A percentile compares a stretch with the other conserved stretches of the same genome.
Evolutionary conservation across 2,329 filamentous ascomycete species (phyloP).

Genomic region (Paecilomyces sp.): DNA sequence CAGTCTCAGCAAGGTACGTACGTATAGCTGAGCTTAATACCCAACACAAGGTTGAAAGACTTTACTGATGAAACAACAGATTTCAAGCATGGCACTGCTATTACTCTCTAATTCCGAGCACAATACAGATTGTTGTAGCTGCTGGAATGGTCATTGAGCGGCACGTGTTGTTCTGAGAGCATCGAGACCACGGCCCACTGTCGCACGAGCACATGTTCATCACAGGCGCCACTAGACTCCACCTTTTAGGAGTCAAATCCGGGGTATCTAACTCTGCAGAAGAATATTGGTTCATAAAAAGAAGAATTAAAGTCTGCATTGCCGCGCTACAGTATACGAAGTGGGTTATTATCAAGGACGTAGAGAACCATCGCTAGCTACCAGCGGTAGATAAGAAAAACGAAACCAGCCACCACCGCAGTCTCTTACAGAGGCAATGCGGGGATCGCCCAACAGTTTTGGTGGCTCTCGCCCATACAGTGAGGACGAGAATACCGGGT

Average conservation of each 20-base stretch:
- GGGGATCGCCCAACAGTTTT: constrained; percentile 14
- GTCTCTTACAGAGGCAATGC: constrained; percentile 4
- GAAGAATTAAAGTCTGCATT: constrained; percentile 30
- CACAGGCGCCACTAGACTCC: background rate
- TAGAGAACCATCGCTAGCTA: constrained; percentile 36
- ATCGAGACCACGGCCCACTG: background rate
- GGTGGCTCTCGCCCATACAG: constrained; percentile 21
- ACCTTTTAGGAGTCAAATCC: background rate
- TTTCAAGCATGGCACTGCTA: no score
- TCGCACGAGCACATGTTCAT: background rate
- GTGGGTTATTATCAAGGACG: constrained; percentile 35
- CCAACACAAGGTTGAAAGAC: no score
- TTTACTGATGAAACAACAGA: no score
- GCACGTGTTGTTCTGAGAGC: background rate
- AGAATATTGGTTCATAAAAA: background rate
- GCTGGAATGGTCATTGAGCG: background rate
- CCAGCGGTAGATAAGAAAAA: constrained; percentile 30
- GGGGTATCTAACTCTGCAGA: constrained; percentile 3
- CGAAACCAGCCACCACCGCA: constrained; percentile 22
- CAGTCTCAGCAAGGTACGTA: no score
- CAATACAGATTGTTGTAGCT: background rate
- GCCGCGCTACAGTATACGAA: constrained; percentile 32
- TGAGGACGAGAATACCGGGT: constrained; percentile 25
- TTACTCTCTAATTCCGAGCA: no score
- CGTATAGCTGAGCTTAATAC: no score